A percentile compares a stretch with the other conserved stretches of the same genome.
Conservation (phyloP, 352 stramenopile species). For the Peronospora belbahrii region DNA sequence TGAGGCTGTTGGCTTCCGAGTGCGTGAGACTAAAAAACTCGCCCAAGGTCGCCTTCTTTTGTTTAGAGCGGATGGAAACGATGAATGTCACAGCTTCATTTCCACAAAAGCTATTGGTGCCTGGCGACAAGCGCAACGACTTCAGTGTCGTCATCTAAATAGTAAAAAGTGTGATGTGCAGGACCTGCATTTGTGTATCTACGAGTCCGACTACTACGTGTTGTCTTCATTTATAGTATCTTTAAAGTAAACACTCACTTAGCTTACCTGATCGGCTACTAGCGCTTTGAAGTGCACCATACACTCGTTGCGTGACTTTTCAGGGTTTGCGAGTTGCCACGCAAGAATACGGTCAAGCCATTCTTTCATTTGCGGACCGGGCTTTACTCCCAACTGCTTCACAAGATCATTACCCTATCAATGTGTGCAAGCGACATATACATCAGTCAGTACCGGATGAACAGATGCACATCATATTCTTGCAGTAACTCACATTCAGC, state of each 20-base stretch:
- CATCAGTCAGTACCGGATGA: conserved; percentile 1
- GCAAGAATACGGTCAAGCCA: conserved; percentile 45
- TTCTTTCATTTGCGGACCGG: conserved; percentile 51
- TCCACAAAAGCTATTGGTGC: conserved; percentile 38
- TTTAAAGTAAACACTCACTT: conserved; percentile 1
- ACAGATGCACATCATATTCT: background rate
- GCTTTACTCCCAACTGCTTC: conserved; percentile 46
- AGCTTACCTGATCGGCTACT: conserved; percentile 7
- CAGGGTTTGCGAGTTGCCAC: conserved; percentile 56
- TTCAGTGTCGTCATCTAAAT: conserved; percentile 62
- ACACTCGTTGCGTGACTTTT: conserved; percentile 47
- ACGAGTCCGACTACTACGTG: too few relatives aligned
- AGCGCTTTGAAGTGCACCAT: conserved; percentile 32
- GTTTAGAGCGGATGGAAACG: conserved; percentile 43
- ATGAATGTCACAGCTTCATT: conserved; percentile 26
- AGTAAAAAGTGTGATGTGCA: conserved; percentile 4
- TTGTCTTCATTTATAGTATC: conserved; percentile 1
- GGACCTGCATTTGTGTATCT: conserved; percentile 15
- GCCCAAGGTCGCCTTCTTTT: conserved; percentile 78
- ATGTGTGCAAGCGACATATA: background rate
- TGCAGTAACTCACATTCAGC: conserved; percentile 43
- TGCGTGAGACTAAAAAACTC: conserved; percentile 72
- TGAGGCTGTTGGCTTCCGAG: conserved; percentile 53
- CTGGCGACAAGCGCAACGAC: conserved; percentile 52
- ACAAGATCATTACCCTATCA: conserved; percentile 64